phyloP scores from a whole-genome alignment of 192 early-diverging fungal species.

The Umbelopsis vinacea region DNA sequence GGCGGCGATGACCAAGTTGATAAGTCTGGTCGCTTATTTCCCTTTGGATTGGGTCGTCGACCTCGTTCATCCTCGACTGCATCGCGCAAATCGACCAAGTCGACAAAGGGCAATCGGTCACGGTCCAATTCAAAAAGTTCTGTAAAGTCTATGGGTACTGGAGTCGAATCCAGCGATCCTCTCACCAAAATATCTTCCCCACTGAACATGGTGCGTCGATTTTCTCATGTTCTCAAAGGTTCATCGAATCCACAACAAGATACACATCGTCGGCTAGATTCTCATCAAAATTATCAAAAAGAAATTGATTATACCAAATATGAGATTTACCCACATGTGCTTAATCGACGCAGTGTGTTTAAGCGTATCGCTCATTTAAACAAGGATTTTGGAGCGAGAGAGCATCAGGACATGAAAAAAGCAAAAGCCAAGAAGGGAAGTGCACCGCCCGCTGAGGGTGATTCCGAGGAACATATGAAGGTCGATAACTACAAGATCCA shows the following conservation, averaged over 20 bases:
- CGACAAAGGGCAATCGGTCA: constrained; percentile 21
- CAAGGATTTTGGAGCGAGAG: constrained; percentile 60
- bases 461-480: background rate
- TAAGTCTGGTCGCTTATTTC: constrained; percentile 10
- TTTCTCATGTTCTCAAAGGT: constrained; percentile 32
- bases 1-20: background rate
- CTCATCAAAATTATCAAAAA: constrained; percentile 10
- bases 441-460: too few species aligned
- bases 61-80: constrained; percentile 36
- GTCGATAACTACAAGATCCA: constrained; percentile 36
- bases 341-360: constrained; percentile 60
- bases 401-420: constrained; percentile 35
- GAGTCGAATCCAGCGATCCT: constrained; percentile 8
- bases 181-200: constrained; percentile 26
- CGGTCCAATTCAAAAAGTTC: constrained; percentile 40
- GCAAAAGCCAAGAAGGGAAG: constrained; percentile 20
- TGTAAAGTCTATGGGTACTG: constrained; percentile 30
- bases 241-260: constrained; percentile 27
- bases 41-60: constrained; percentile 34
- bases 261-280: constrained; percentile 22
- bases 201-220: constrained; percentile 36
- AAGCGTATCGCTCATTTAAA: constrained; percentile 69
- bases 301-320: constrained; percentile 26
- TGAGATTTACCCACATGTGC: constrained; percentile 37
- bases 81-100: constrained; percentile 40